A percentile compares a stretch with the other conserved stretches of the same genome.
phyloP scores from a whole-genome alignment of 495 filamentous ascomycete species.

The Lichenothelia convexa region DNA sequence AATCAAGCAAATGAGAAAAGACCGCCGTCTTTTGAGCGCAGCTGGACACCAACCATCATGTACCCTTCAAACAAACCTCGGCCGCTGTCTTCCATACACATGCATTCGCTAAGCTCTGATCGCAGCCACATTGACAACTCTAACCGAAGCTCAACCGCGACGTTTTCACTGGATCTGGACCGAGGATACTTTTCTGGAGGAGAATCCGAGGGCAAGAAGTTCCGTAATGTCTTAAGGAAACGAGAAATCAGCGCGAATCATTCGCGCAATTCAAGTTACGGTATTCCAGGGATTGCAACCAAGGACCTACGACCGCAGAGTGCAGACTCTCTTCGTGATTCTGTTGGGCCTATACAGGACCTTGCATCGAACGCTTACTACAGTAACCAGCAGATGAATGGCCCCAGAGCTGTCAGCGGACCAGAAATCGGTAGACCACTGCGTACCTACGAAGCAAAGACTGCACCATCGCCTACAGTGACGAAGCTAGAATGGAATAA shows the following conservation, averaged over 20 bases:
- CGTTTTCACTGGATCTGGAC: conserved; percentile 33
- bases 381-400: conserved; percentile 25
- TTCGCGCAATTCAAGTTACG: conserved; percentile 50
- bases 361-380: conserved; percentile 39
- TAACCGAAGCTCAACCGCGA: too few relatives aligned
- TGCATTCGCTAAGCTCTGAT: conserved; percentile 18
- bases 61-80: conserved; percentile 7
- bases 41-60: conserved; percentile 60
- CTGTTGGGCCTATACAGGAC: background rate
- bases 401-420: conserved; percentile 20
- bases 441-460: conserved; percentile 32
- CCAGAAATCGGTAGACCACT: conserved; percentile 15
- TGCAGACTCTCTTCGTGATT: conserved; percentile 33
- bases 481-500: conserved; percentile 44
- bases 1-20: conserved; percentile 41
- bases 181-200: conserved; percentile 87
- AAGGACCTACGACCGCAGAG: conserved; percentile 21
- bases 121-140: conserved; percentile 6
- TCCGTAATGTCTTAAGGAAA: conserved; percentile 65
- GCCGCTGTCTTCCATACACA: conserved; percentile 12
- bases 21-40: conserved; percentile 71
- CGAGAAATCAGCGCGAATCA: conserved; percentile 36
- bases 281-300: background rate
- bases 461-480: conserved; percentile 34
- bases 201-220: conserved; percentile 53